phyloP scores from a whole-genome alignment of 2,329 filamentous ascomycete genomes.

The Podosphaera fusca region DNA sequence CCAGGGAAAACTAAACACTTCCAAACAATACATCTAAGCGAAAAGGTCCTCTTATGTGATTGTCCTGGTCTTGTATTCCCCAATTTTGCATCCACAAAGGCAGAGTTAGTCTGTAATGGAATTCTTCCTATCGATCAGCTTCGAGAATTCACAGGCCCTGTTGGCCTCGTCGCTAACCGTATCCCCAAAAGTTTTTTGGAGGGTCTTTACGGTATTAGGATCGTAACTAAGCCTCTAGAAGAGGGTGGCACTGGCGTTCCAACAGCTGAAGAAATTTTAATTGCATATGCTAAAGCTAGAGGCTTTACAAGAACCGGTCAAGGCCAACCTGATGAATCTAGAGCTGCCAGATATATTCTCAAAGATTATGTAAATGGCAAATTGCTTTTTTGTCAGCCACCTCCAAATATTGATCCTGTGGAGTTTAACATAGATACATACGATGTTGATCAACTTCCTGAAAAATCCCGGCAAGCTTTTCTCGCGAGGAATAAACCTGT shows the following conservation, averaged over 20 bases:
- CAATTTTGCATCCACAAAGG: conserved; percentile 92
- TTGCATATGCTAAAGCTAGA: conserved; percentile 67
- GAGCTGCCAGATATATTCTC: conserved; percentile 69
- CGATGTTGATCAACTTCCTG: conserved; percentile 57
- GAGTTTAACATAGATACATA: conserved; percentile 85
- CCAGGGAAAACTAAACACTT: conserved; percentile 99
- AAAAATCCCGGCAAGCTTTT: conserved; percentile 50
- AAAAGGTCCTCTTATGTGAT: conserved; percentile 80
- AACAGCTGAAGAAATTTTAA: conserved; percentile 63
- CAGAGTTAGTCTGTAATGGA: conserved; percentile 85
- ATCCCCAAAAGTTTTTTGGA: conserved; percentile 80
- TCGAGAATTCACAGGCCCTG: conserved; percentile 75
- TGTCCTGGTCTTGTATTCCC: conserved; percentile 96
- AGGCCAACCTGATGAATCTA: conserved; percentile 79
- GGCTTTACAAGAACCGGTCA: conserved; percentile 78
- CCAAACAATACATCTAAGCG: conserved; percentile 86
- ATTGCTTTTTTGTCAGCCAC: conserved; percentile 75
- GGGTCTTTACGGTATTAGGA: conserved; percentile 81
- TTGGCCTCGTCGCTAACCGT: conserved; percentile 57
- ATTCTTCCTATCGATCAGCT: conserved; percentile 91
- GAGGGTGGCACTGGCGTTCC: conserved; percentile 81
- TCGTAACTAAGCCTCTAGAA: conserved; percentile 55
- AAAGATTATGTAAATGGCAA: conserved; percentile 98
- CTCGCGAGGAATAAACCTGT: conserved; percentile 17
- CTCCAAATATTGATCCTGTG: conserved; percentile 46